Base-by-base conservation (phyloP, 1,139 yeast species). In the Magnusiomyces suaveolens region DNA sequence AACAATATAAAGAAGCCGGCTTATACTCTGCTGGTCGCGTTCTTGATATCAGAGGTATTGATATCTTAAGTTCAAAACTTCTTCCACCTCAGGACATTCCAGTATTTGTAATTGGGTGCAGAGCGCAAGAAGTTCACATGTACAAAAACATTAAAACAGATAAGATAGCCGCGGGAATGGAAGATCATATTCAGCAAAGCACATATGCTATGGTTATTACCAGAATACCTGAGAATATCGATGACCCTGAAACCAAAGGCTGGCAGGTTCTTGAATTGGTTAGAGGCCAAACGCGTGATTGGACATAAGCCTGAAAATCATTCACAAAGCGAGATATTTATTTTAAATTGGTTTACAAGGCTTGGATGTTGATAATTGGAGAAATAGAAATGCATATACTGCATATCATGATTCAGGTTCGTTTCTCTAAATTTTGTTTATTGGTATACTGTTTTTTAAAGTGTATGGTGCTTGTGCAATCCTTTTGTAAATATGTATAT, bases 261-360 rank as follows among this genome's bases (percentile, higher is more conserved):
- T 94, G 98, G 98, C 88, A 87, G 75, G 83, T 94, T 56, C 73
- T 92, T 66, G 98, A 94, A 72, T 87, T 94, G 69, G 97, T 89
- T 53, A 84, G 97, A 68, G 96, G 96, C 62, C 94, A 89, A 52
- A 84, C 95, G 52, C 83, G 96, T 74, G 87, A 85, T 57, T 88
- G 86, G 81, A 89, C 90, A 63, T 88, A 68, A 69, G 48, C 21
- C n/a, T n/a, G n/a, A 38, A 4, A 38, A 38, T n/a, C 38, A 38
- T n/a, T n/a, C n/a, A n/a, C n/a, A n/a, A n/a, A n/a, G n/a, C n/a
- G n/a, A n/a, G n/a, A n/a, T n/a, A n/a, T n/a, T n/a, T n/a, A n/a
- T n/a, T n/a, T n/a, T n/a, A n/a, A n/a, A n/a, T n/a, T n/a, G n/a
- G n/a, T n/a, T n/a, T n/a, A n/a, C n/a, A n/a, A n/a, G n/a, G n/a